A percentile compares a stretch with the other conserved stretches of the same genome.
These are phyloP conservation scores for Malus hybrid DNA, from an alignment of 331 rosid species.

Conservation along the genomic window DNA sequence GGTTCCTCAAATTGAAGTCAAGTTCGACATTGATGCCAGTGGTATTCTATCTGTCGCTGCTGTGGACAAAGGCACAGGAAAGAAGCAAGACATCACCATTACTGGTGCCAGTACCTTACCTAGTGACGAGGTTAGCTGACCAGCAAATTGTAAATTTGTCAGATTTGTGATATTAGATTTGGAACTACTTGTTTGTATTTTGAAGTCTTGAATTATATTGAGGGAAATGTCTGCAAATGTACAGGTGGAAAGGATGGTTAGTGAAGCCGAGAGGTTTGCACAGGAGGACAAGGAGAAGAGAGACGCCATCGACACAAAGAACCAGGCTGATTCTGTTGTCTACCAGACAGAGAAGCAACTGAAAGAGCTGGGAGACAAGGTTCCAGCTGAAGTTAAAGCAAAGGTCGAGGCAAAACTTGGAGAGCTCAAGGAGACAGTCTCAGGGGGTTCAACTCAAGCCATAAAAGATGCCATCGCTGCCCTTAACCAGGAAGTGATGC, in stretches of 20 bases:
- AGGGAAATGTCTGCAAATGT: not conserved
- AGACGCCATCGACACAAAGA: conserved; percentile 29
- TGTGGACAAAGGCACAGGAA: no score
- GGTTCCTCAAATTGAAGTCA: no score
- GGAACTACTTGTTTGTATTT: not conserved
- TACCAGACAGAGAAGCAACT: conserved; percentile 34
- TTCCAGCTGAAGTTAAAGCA: conserved; percentile 23
- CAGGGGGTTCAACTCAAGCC: conserved; percentile 27
- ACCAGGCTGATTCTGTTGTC: conserved; percentile 32
- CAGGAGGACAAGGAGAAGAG: conserved; percentile 33
- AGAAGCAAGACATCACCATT: no score
- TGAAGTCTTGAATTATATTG: not conserved
- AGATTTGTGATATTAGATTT: not conserved
- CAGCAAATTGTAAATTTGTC: not conserved
- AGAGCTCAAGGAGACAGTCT: conserved; percentile 27
- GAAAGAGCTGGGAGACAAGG: conserved; percentile 32
- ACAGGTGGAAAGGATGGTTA: conserved; percentile 30
- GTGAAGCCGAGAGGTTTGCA: conserved; percentile 23
- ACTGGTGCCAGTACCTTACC: no score
- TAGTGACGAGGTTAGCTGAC: no score
- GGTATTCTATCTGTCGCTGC: no score
- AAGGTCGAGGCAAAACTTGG: conserved; percentile 30
- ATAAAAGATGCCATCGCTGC: conserved; percentile 28
- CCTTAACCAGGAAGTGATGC: conserved; percentile 37
- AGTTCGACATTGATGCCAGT: no score